Base-by-base conservation (phyloP, 208 protist genomes). In the Leishmania gerbilli region DNA sequence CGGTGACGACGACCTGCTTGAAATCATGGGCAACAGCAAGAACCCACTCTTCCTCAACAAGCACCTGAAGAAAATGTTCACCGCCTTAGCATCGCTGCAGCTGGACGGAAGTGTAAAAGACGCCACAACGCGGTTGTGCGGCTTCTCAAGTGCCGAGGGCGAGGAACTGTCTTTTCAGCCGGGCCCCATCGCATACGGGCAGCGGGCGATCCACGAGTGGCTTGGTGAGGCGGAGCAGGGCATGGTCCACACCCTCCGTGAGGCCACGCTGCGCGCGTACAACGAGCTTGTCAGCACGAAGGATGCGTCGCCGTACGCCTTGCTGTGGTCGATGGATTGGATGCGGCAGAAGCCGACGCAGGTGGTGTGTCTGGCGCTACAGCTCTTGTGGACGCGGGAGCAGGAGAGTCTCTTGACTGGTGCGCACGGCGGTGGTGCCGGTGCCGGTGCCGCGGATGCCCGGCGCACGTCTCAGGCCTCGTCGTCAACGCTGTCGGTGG, bases 1-100 rank as follows among this genome's bases (percentile, higher is more conserved):
- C 58, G 99, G 99, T 51, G 99, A 99, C 93, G 99, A 99, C 86
- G 99, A 99, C 88, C 89, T 99, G 77, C 93, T 99, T 5, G 99
- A 99, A 86, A 99, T 99, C 64, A 97, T 99, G 81, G 99, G 99
- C 81, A 99, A 99, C 87, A 97, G 92, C 87, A 98, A 96, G 74
- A 97, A 99, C 79, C 90, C 89, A 6, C 74, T 85, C 69, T 96
- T 98, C 83, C 88, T 99, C 58, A 96, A 98, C 87, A 99, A 99
- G 79, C 99, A 99, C 87, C 93, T 99, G 42, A 93, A 92, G 62
- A 99, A 99, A 90, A 99, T 99, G 99, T 99, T 99, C 92, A 98
- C 99, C 27, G 99, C 99, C n/a, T 85, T 99, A 21, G 79, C 96
- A 15, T 84, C 87, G 42, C 83, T 99, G 64, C 67, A 83, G 80